Conservation (phyloP, 352 stramenopile genomes). For the Phytopythium montanum region DNA sequence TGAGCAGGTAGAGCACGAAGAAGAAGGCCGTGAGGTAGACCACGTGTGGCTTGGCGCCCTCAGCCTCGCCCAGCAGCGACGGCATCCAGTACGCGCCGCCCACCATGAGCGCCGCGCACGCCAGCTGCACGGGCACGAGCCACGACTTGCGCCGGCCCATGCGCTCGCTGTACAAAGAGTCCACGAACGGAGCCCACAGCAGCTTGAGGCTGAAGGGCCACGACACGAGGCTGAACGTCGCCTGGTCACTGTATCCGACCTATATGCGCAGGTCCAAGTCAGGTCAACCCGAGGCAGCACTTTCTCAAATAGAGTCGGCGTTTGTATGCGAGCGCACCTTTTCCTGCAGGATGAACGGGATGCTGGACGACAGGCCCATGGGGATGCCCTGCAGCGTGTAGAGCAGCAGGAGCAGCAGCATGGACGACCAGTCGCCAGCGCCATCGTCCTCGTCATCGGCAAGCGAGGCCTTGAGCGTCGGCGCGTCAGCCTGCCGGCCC, state of each 20-base stretch:
- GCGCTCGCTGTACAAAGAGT: conserved; percentile 90
- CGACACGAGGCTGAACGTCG: conserved; percentile 97
- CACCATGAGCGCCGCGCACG: conserved; percentile 96
- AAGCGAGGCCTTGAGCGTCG: neutral
- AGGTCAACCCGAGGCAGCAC: neutral
- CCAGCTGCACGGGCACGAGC: conserved; percentile 97
- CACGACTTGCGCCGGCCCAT: conserved; percentile 95
- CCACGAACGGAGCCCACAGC: conserved; percentile 98
- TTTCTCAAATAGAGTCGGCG: neutral
- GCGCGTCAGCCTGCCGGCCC: neutral
- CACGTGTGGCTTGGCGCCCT: conserved; percentile 85
- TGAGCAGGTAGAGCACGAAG: conserved; percentile 98
- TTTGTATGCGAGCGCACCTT: conserved; percentile 45
- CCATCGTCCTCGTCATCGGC: conserved; percentile 33
- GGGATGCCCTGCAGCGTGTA: conserved; percentile 99
- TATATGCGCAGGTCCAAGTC: neutral
- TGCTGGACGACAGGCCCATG: conserved; percentile 97
- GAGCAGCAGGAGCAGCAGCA: conserved; percentile 94
- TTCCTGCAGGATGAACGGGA: conserved; percentile 98
- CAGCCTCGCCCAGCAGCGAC: conserved; percentile 81
- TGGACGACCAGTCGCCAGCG: conserved; percentile 61
- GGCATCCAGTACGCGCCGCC: conserved; percentile 80
- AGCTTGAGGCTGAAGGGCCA: conserved; percentile 99
- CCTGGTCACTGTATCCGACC: conserved; percentile 95
- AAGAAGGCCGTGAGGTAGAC: conserved; percentile 94